Base-by-base conservation (phyloP, 345 rosid genomes). In the Hypericum androsaemum region DNA sequence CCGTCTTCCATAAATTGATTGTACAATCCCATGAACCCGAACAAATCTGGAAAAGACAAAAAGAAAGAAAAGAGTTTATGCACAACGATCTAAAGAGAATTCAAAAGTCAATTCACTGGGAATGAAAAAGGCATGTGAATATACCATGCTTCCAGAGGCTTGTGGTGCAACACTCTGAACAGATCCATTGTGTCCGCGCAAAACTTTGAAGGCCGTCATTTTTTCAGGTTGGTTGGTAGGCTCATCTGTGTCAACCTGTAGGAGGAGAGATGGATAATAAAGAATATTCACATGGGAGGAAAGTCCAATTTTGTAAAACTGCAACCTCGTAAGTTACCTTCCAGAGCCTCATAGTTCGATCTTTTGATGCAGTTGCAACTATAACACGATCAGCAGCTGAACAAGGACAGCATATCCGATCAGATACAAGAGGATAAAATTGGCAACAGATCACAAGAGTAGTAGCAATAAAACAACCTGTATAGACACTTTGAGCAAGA, bases 11-110 rank as follows among this genome's bases (percentile, higher is more conserved):
- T 48, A 94, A 61, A 61, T 86, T 83, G 61, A 94, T 77, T 0
- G 80, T 78, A 61, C 80, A 81, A 77, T 94, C 99, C 95, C 97
- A 88, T 28, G 99, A 88, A 67, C 99, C 84, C 7, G 97, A 88
- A 73, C 96, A 85, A 62, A 90, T 49, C 98, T 90, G 66, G 51
- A 12, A 11, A 44, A 42, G 36, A 39, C 41, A 46, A 49, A 68
- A 12, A 9, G 43, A 43, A 49, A 51, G 50, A 46, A 45, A 17
- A 17, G 46, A 59, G 39, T 40, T 56, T 12, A 48, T 12, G n/a
- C 41, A 62, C 35, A 45, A 37, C 37, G 15, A 50, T 6, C 16
- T 39, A 41, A 39, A 32, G n/a, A 42, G 39, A 32, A 37, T 1
- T 36, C 15, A 36, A 7, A 6, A 14, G 11, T 47, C 7, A 22